A percentile compares a stretch with the other conserved stretches of the same genome.
Evolutionary conservation across 192 early-diverging fungal genomes (phyloP).

Genomic region (Linnemannia exigua): DNA sequence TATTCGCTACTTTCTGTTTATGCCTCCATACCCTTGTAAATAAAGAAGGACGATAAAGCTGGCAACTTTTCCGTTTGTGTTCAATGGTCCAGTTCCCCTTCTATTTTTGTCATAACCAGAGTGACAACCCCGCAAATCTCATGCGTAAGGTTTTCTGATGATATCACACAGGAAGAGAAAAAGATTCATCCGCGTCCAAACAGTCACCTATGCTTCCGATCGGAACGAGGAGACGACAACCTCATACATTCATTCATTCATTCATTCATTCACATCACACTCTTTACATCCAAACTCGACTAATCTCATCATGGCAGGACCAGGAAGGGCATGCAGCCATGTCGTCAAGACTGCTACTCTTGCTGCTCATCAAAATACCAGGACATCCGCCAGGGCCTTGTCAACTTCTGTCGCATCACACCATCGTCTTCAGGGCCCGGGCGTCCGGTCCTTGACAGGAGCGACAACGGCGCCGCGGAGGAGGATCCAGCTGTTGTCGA

Average conservation of each 20-base stretch:
- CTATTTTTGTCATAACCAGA: not conserved
- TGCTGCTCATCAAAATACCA: not conserved
- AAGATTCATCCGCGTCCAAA: not conserved
- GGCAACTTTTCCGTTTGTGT: not conserved
- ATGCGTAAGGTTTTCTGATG: not conserved
- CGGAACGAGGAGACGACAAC: not conserved
- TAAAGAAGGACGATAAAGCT: not conserved
- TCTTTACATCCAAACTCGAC: not conserved
- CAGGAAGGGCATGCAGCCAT: slow-evolving; percentile 17
- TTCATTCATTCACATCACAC: not conserved
- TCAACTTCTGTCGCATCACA: not conserved
- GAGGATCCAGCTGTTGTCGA: not conserved
- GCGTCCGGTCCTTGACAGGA: not conserved
- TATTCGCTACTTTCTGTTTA: too few species aligned
- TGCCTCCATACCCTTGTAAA: not conserved
- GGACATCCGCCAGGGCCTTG: not conserved
- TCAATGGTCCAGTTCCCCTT: not conserved
- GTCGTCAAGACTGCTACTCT: not conserved
- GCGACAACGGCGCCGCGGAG: not conserved
- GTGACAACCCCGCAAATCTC: not conserved
- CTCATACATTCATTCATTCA: not conserved
- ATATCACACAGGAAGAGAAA: not conserved
- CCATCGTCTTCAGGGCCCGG: not conserved
- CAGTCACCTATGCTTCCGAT: slow-evolving; percentile 3
- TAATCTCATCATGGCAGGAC: slow-evolving; percentile 7